A percentile compares a stretch with the other conserved stretches of the same genome.
Conservation (phyloP, 2,329 filamentous ascomycete genomes). For the Fusarium piperis region DNA sequence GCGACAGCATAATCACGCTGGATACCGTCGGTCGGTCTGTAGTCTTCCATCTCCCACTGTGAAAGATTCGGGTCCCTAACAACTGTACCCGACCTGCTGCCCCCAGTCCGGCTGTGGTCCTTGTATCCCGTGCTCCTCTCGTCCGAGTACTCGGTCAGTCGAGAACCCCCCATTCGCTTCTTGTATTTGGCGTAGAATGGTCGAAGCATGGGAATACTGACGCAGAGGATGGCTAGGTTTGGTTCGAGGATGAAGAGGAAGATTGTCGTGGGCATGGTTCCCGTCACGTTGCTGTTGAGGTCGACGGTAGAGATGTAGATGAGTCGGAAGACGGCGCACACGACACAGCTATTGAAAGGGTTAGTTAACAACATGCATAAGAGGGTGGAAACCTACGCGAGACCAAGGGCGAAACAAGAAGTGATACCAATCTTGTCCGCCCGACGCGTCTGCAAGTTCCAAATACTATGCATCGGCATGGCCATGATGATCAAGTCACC, state of each 20-base stretch:
- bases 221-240: constrained; percentile 53
- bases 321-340: constrained; percentile 52
- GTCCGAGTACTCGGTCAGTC: constrained; percentile 40
- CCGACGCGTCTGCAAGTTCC: constrained; percentile 49
- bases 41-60: constrained; percentile 41
- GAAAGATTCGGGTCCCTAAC: constrained; percentile 19
- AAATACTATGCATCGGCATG: constrained; percentile 51
- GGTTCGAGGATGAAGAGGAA: constrained; percentile 54
- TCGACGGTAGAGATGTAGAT: constrained; percentile 51
- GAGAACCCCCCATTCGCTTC: constrained; percentile 45
- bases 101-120: constrained; percentile 30
- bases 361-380: constrained; percentile 2
- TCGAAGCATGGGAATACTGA: constrained; percentile 54
- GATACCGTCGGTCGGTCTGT: constrained; percentile 19
- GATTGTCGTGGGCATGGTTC: constrained; percentile 52
- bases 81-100: constrained; percentile 1
- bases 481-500: constrained; percentile 52
- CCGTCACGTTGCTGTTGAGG: constrained; percentile 48
- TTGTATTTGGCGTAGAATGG: constrained; percentile 48
- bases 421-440: constrained; percentile 51
- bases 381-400: constrained; percentile 42
- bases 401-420: constrained; percentile 48
- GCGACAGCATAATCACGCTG: constrained; percentile 19
- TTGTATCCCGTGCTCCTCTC: constrained; percentile 30
- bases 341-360: constrained; percentile 43